Conservation (phyloP, 163 green algal species). For the Chloromonas sp. region DNA sequence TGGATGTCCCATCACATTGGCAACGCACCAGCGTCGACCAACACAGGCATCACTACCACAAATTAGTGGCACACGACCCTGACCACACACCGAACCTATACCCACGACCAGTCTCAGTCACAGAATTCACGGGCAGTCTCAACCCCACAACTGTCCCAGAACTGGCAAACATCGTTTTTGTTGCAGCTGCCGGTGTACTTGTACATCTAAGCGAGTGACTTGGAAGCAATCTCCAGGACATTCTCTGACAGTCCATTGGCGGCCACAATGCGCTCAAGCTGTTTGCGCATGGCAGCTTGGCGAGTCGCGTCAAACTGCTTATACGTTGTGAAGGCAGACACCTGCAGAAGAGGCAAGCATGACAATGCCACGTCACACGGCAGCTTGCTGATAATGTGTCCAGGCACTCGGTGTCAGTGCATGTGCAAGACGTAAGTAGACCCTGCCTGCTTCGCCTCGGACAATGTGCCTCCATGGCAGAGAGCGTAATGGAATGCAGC, state of each 20-base stretch:
- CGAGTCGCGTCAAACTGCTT: conserved; percentile 75
- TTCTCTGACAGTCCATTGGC: conserved; percentile 82
- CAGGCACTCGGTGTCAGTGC: no score
- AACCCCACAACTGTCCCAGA: background rate
- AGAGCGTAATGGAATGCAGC: no score
- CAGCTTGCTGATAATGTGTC: no score
- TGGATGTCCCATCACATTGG: background rate
- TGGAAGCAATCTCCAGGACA: conserved; percentile 92
- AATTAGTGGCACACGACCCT: no score
- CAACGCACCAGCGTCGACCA: background rate
- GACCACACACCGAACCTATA: background rate
- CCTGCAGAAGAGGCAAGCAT: conserved; percentile 23
- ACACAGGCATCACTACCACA: no score
- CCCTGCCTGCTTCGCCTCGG: no score
- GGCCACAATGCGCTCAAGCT: conserved; percentile 78
- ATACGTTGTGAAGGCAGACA: conserved; percentile 79
- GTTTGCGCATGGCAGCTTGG: conserved; percentile 77
- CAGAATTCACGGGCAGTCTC: background rate
- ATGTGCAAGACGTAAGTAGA: no score
- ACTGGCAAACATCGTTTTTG: no score
- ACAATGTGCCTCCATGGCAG: no score
- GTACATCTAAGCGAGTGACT: conserved; percentile 36
- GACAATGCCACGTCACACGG: no score
- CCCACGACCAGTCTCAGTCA: background rate
- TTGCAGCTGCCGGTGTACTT: background rate